phyloP scores from a whole-genome alignment of 768 basidiomycete genomes.

The Dentipellis sp. region DNA sequence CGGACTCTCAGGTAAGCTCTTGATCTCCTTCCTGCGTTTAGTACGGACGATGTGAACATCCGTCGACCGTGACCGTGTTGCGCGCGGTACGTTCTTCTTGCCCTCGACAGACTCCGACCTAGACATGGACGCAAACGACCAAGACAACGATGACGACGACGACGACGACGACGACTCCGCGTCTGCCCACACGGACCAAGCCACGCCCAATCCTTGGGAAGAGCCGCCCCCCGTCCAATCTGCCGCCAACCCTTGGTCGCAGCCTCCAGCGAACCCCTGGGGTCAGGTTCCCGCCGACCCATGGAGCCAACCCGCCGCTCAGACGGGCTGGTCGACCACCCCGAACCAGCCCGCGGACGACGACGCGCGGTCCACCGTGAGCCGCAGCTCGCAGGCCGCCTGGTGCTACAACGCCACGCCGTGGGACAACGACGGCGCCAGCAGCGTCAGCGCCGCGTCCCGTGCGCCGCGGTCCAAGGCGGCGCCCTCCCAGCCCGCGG shows the following conservation, averaged over 20 bases:
- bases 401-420: not conserved
- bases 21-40: no score
- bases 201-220: not conserved
- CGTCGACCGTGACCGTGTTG: not conserved
- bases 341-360: no score
- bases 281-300: no score
- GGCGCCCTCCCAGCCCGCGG: not conserved
- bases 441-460: not conserved
- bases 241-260: not conserved
- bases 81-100: not conserved
- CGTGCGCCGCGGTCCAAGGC: not conserved
- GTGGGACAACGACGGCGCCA: not conserved
- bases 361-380: no score
- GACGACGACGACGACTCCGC: not conserved
- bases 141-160: not conserved
- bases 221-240: not conserved
- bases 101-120: not conserved
- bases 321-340: no score
- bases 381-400: not conserved
- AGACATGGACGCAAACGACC: not conserved
- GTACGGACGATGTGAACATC: not conserved
- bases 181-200: not conserved
- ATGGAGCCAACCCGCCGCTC: no score
- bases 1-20: not conserved
- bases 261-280: no score